Conservation (phyloP, 495 filamentous ascomycete genomes). For the Penicillium lividum region DNA sequence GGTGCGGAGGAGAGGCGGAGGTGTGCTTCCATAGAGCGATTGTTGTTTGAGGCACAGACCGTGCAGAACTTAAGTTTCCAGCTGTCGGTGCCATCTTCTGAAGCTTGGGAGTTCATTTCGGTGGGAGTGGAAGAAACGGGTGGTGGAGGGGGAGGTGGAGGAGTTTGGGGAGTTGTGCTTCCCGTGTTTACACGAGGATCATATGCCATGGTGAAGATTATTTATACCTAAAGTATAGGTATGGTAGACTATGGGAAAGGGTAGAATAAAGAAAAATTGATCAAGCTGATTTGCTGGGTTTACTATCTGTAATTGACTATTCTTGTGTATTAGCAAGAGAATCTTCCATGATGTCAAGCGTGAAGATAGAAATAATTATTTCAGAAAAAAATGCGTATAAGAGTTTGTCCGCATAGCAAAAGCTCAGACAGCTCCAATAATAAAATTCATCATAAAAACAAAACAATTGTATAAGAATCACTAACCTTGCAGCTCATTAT, state of each 20-base stretch:
- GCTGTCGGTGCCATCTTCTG: conserved; percentile 47
- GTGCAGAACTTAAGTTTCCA: conserved; percentile 97
- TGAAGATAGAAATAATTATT: conserved; percentile 7
- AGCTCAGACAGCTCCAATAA: conserved; percentile 99
- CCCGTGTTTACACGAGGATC: conserved; percentile 56
- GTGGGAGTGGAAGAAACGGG: conserved; percentile 28
- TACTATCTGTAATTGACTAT: conserved; percentile 39
- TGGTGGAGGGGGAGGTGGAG: conserved; percentile 50
- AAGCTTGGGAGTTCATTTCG: conserved; percentile 21
- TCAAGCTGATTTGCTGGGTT: conserved; percentile 45
- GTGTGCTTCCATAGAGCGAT: conserved; percentile 98
- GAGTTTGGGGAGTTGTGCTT: conserved; percentile 46
- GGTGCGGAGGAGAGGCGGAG: conserved; percentile 75
- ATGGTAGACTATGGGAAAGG: conserved; percentile 16
- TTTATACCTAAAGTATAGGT: conserved; percentile 5
- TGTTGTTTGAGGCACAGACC: conserved; percentile 96
- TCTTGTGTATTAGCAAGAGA: conserved; percentile 27
- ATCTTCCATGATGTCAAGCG: not conserved
- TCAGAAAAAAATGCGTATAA: conserved; percentile 52
- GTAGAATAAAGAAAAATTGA: conserved; percentile 13
- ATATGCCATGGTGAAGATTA: conserved; percentile 47
- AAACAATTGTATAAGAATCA: not conserved
- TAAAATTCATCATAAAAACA: conserved; percentile 57
- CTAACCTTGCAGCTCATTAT: conserved; percentile 45
- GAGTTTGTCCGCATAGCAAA: conserved; percentile 52